phyloP scores from a whole-genome alignment of 2,329 filamentous ascomycete genomes.

The Aspergillus melleus region DNA sequence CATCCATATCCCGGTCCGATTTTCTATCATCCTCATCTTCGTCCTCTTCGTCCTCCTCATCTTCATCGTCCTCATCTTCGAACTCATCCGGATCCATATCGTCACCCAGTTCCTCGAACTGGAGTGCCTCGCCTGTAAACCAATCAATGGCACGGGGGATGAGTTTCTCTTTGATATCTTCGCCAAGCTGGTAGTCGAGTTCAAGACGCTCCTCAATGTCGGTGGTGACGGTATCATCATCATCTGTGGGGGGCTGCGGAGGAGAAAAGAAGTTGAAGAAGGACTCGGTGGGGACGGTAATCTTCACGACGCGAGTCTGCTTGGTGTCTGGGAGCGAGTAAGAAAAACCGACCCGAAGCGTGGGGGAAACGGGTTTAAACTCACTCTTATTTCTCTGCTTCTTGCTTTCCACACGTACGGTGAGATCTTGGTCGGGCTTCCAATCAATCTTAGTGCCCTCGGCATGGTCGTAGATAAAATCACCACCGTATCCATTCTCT shows the following conservation, averaged over 20 bases:
- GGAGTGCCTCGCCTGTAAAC: slow-evolving; percentile 98
- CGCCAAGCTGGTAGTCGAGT: slow-evolving; percentile 96
- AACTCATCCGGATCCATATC: slow-evolving; percentile 80
- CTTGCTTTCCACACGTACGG: slow-evolving; percentile 94
- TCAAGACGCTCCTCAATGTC: slow-evolving; percentile 98
- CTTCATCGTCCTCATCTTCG: slow-evolving; percentile 89
- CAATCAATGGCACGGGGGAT: slow-evolving; percentile 98
- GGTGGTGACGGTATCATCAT: slow-evolving; percentile 68
- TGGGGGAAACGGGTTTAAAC: slow-evolving; percentile 28
- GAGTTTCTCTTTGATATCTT: slow-evolving; percentile 99
- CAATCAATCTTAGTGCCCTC: slow-evolving; percentile 98
- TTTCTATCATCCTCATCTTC: slow-evolving; percentile 83
- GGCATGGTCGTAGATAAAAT: slow-evolving; percentile 99
- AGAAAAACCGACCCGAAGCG: neutral
- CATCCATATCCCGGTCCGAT: slow-evolving; percentile 60
- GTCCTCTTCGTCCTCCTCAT: slow-evolving; percentile 81
- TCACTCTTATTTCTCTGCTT: slow-evolving; percentile 99
- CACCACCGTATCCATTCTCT: slow-evolving; percentile 96
- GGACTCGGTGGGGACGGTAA: slow-evolving; percentile 96
- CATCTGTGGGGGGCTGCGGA: slow-evolving; percentile 77
- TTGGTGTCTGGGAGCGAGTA: slow-evolving; percentile 74
- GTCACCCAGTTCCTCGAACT: slow-evolving; percentile 90
- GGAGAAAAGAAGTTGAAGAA: slow-evolving; percentile 99
- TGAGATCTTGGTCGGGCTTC: slow-evolving; percentile 91
- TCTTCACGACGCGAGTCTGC: slow-evolving; percentile 98